Evolutionary conservation across 169 alveolate genomes (phyloP).

Genomic region (Eimeria necatrix): DNA sequence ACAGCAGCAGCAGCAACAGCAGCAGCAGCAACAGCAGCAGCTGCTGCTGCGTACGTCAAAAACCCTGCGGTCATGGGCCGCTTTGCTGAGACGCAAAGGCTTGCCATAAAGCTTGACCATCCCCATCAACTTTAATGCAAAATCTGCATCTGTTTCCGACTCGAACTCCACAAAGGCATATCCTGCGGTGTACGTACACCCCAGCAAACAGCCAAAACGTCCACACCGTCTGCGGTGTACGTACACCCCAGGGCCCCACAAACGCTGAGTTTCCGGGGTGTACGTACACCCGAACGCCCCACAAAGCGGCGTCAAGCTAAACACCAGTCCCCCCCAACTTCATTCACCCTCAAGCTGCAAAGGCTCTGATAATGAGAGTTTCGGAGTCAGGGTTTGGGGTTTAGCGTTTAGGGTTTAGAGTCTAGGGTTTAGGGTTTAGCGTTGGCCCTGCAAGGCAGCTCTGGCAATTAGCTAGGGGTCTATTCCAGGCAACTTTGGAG

Average conservation of each 20-base stretch:
- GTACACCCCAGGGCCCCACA: no score
- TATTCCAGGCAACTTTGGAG: neutral
- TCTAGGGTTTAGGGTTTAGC: neutral
- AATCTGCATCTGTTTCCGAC: slow-evolving; percentile 98
- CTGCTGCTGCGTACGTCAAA: slow-evolving; percentile 89
- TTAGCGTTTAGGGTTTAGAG: neutral
- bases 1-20: neutral
- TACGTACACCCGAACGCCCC: neutral
- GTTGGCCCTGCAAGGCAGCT: neutral
- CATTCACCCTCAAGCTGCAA: neutral
- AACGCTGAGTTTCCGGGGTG: neutral
- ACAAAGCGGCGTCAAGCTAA: no score
- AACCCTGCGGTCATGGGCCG: slow-evolving; percentile 98
- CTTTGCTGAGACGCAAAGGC: slow-evolving; percentile 98
- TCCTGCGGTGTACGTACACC: slow-evolving; percentile 84
- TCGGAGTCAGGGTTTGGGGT: neutral
- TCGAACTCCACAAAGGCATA: slow-evolving; percentile 99
- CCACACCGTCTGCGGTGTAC: no score
- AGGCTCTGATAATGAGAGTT: neutral
- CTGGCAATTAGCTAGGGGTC: neutral
- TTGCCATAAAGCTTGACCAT: slow-evolving; percentile 98
- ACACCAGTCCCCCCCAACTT: no score
- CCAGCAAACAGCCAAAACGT: no score
- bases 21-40: neutral
- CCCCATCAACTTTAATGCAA: slow-evolving; percentile 98